Evolutionary conservation across 345 rosid species (phyloP).

Genomic region (Barbarea vulgaris): DNA sequence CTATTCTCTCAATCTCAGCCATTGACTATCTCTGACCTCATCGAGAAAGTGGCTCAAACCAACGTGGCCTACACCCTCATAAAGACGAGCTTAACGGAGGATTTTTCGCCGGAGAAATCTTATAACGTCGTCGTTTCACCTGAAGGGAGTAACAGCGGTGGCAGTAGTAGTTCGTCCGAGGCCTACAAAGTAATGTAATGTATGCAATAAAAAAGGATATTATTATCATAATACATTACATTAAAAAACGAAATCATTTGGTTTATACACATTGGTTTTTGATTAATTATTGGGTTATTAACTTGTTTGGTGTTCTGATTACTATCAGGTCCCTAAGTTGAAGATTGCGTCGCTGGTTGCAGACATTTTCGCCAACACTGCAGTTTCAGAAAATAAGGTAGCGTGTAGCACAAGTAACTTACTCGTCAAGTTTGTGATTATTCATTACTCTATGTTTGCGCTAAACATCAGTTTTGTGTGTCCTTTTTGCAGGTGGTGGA

Average conservation of each 20-base stretch:
- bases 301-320: constrained; percentile 17
- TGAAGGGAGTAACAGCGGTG: constrained; percentile 62
- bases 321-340: constrained; percentile 66
- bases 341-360: constrained; percentile 83
- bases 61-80: constrained; percentile 80
- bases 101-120: constrained; percentile 77
- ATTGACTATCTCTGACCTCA: constrained; percentile 57
- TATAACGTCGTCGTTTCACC: constrained; percentile 77
- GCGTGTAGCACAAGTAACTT: constrained; percentile 3
- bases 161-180: constrained; percentile 42
- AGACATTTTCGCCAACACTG: constrained; percentile 82
- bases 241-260: constrained; percentile 27
- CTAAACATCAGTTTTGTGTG: background rate
- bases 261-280: background rate
- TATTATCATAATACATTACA: constrained; percentile 21
- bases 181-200: constrained; percentile 99
- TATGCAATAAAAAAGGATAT: constrained; percentile 53
- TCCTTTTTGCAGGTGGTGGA: constrained; percentile 65
- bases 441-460: background rate
- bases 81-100: constrained; percentile 77
- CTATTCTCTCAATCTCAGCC: constrained; percentile 68
- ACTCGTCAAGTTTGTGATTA: background rate
- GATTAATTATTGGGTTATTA: constrained; percentile 1
- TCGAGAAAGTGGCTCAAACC: constrained; percentile 66
- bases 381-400: constrained; percentile 93